Conservation (phyloP, 176 grass and related monocot species). For the Neostapfia colusana region DNA sequence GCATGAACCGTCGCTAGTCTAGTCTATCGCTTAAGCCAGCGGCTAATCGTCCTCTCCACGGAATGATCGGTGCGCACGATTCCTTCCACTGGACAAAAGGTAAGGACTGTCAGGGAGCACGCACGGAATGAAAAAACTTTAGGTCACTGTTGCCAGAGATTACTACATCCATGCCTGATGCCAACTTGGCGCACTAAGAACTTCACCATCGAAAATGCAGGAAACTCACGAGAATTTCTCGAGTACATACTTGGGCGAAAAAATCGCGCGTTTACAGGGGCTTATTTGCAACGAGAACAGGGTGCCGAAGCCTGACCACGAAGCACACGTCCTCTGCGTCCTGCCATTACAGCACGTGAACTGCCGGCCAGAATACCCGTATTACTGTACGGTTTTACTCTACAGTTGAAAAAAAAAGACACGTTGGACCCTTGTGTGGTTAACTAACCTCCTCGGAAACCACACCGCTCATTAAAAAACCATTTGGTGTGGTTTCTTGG, state of each 20-base stretch:
- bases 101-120: neutral
- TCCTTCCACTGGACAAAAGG: neutral
- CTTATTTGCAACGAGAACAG: too few species aligned
- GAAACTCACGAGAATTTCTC: neutral
- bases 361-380: neutral
- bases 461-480: neutral
- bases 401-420: neutral
- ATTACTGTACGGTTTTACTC: neutral
- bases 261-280: too few species aligned
- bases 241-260: neutral
- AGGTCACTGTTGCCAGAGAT: neutral
- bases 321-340: neutral
- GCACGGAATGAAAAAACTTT: neutral
- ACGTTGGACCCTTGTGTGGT: neutral
- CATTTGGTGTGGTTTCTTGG: constrained; percentile 24
- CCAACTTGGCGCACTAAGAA: neutral
- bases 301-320: neutral
- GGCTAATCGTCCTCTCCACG: neutral
- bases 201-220: neutral
- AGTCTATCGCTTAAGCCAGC: neutral
- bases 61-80: neutral
- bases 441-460: neutral
- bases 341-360: neutral
- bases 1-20: neutral
- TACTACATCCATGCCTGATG: neutral